These are phyloP conservation scores for Rhodotorula babjevae DNA, from an alignment of 768 basidiomycete genomes.

Conservation along the genomic window DNA sequence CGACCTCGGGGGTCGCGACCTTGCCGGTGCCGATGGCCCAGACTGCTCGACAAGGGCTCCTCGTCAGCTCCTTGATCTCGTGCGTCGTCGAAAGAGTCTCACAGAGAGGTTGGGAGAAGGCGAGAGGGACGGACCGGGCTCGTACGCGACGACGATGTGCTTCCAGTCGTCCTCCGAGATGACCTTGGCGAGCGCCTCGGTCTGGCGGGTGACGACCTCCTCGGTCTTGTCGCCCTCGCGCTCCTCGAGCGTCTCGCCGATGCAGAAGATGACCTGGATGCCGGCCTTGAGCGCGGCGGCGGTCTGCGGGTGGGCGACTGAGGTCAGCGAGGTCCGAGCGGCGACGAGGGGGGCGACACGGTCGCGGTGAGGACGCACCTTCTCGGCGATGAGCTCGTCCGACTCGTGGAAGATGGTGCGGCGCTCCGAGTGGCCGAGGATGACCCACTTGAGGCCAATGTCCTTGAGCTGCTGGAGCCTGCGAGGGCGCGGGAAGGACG, in stretches of 20 bases:
- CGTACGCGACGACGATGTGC: constrained; percentile 93
- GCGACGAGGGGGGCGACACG: neutral
- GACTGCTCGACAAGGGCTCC: constrained; percentile 45
- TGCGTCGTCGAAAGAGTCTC: too few species aligned
- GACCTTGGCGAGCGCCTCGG: constrained; percentile 65
- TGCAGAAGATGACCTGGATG: constrained; percentile 86
- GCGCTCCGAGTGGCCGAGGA: constrained; percentile 96
- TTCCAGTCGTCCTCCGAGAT: constrained; percentile 66
- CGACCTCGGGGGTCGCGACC: constrained; percentile 77
- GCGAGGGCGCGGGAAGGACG: neutral
- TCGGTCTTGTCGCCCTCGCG: constrained; percentile 74
- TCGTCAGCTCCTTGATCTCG: neutral
- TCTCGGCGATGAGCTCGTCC: constrained; percentile 72
- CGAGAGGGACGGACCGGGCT: constrained; percentile 55
- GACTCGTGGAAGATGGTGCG: constrained; percentile 86
- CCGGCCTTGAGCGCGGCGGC: constrained; percentile 69
- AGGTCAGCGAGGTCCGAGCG: too few species aligned
- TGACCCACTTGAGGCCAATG: constrained; percentile 80
- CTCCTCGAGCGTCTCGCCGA: constrained; percentile 87
- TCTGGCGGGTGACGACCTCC: constrained; percentile 73
- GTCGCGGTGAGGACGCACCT: too few species aligned
- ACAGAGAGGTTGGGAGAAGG: neutral
- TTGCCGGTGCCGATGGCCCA: constrained; percentile 99
- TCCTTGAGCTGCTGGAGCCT: constrained; percentile 81
- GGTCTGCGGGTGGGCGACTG: constrained; percentile 47